Evolutionary conservation across 2,329 filamentous ascomycete genomes (phyloP).

Genomic region (Fusarium fujikuroi): DNA sequence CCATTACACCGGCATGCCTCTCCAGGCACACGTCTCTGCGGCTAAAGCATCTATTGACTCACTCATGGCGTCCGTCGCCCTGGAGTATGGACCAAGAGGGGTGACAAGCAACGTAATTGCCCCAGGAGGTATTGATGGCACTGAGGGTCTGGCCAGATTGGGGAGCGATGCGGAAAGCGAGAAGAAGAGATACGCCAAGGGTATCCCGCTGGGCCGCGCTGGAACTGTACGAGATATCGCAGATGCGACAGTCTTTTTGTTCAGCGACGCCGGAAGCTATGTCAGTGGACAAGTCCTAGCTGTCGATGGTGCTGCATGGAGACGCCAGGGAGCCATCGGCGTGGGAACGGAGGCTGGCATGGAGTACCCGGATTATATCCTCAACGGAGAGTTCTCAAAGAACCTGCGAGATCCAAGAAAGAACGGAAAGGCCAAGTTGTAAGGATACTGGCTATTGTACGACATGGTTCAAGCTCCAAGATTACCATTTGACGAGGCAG

Average conservation of each 20-base stretch:
- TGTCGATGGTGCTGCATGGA: conserved; percentile 72
- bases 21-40: conserved; percentile 90
- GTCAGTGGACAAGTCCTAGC: conserved; percentile 86
- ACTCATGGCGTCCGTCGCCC: conserved; percentile 79
- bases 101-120: conserved; percentile 89
- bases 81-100: conserved; percentile 91
- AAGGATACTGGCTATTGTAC: neutral
- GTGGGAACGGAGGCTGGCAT: conserved; percentile 61
- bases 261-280: conserved; percentile 86
- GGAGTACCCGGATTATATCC: conserved; percentile 64
- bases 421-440: conserved; percentile 55
- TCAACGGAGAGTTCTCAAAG: conserved; percentile 49
- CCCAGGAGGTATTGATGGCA: conserved; percentile 85
- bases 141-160: conserved; percentile 80
- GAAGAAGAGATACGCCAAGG: conserved; percentile 49
- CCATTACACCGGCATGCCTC: conserved; percentile 86
- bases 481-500: neutral
- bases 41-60: conserved; percentile 94
- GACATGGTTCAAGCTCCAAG: neutral
- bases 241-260: conserved; percentile 90
- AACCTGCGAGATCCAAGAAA: conserved; percentile 50
- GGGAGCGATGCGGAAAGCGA: conserved; percentile 53
- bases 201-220: conserved; percentile 78
- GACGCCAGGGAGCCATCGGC: conserved; percentile 57
- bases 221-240: conserved; percentile 89